Conservation (phyloP, 805 yeast genomes). For the Saccharomycopsis sp. region DNA sequence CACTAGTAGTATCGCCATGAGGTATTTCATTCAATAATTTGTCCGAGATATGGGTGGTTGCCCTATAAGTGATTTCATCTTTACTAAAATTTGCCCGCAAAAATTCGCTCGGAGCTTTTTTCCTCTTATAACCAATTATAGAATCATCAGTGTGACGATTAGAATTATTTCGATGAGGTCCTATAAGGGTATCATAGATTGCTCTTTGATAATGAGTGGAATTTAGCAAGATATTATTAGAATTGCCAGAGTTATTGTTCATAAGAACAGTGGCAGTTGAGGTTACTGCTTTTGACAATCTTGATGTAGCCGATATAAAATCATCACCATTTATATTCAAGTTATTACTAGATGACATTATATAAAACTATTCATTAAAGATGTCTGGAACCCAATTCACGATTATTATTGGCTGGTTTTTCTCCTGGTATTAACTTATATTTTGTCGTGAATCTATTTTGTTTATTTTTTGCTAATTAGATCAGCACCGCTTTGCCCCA, state of each 20-base stretch:
- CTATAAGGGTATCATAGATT: constrained; percentile 37
- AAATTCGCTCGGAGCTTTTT: constrained; percentile 29
- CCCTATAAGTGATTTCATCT: constrained; percentile 38
- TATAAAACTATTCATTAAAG: too few relatives aligned
- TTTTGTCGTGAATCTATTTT: too few relatives aligned
- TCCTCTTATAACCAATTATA: constrained; percentile 27
- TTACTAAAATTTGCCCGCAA: constrained; percentile 26
- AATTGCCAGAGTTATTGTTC: constrained; percentile 13
- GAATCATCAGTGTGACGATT: constrained; percentile 34
- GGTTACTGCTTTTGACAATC: constrained; percentile 42
- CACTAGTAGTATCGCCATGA: constrained; percentile 18
- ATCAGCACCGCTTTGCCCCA: too few relatives aligned
- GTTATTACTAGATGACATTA: too few relatives aligned
- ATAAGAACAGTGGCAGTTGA: constrained; percentile 51
- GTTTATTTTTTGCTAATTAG: too few relatives aligned
- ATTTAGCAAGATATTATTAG: constrained; percentile 32
- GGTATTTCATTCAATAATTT: constrained; percentile 55
- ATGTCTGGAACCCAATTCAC: too few relatives aligned
- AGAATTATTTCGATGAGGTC: constrained; percentile 27
- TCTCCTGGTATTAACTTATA: too few relatives aligned
- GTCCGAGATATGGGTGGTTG: constrained; percentile 50
- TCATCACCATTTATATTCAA: constrained; percentile 23
- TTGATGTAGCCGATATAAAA: constrained; percentile 25
- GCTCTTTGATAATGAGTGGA: constrained; percentile 38
- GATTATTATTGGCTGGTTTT: too few relatives aligned